Evolutionary conservation across 805 yeast species (phyloP).

Genomic region (Ogataea populi-albae): DNA sequence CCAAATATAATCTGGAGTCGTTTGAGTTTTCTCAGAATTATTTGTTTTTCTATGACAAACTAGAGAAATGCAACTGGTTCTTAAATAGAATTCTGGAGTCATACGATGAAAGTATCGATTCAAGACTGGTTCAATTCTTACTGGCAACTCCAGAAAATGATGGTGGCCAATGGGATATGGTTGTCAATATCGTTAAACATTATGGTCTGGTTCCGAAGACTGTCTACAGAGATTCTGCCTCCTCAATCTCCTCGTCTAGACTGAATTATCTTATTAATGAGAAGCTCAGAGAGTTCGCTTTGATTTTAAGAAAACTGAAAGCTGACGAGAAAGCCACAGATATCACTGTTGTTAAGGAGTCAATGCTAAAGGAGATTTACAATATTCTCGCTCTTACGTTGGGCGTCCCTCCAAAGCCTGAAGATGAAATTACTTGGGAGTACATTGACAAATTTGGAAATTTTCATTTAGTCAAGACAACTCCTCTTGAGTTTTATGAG

Average conservation of each 20-base stretch:
- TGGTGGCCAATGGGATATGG: slow-evolving; percentile 92
- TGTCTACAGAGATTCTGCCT: slow-evolving; percentile 67
- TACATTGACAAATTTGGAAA: slow-evolving; percentile 69
- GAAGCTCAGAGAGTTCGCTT: slow-evolving; percentile 76
- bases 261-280: slow-evolving; percentile 66
- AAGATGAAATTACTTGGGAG: slow-evolving; percentile 69
- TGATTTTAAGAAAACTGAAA: slow-evolving; percentile 55
- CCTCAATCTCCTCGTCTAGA: slow-evolving; percentile 50
- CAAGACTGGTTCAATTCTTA: slow-evolving; percentile 66
- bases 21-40: slow-evolving; percentile 81
- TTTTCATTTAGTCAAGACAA: slow-evolving; percentile 47
- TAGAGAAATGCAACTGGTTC: slow-evolving; percentile 81
- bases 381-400: slow-evolving; percentile 64
- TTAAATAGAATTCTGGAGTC: slow-evolving; percentile 73
- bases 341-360: slow-evolving; percentile 25
- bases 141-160: slow-evolving; percentile 68
- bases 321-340: slow-evolving; percentile 36
- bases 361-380: slow-evolving; percentile 60
- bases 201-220: slow-evolving; percentile 80
- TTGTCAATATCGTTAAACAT: slow-evolving; percentile 69
- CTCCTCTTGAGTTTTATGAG: slow-evolving; percentile 66
- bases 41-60: slow-evolving; percentile 79
- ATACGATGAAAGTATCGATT: slow-evolving; percentile 62
- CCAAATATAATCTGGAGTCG: slow-evolving; percentile 58
- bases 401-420: slow-evolving; percentile 78